Conservation (phyloP, 306 rosid genomes). For the Bauhinia variegata region DNA sequence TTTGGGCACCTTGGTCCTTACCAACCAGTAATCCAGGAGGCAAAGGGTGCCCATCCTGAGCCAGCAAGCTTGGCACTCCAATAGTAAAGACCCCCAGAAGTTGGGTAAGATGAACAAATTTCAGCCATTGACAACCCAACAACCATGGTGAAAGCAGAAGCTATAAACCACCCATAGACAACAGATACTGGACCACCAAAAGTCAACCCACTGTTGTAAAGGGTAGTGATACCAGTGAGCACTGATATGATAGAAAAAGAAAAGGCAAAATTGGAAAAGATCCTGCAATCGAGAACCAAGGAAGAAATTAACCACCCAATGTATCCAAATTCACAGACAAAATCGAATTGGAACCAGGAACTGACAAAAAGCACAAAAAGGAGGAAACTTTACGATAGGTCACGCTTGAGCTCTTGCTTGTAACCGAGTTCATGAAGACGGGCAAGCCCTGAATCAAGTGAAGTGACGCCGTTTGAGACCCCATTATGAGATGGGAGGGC, state of each 20-base stretch:
- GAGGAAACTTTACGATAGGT: constrained; percentile 66
- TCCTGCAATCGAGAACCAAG: constrained; percentile 54
- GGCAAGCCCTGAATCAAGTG: constrained; percentile 76
- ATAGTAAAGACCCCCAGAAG: constrained; percentile 95
- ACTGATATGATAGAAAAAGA: constrained; percentile 94
- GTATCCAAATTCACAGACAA: constrained; percentile 11
- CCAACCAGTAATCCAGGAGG: constrained; percentile 99
- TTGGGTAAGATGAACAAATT: constrained; percentile 92
- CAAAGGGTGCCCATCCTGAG: constrained; percentile 89
- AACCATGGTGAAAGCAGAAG: constrained; percentile 73
- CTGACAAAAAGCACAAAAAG: not conserved
- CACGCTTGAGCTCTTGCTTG: constrained; percentile 99
- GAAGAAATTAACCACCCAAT: not conserved
- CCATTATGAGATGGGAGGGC: constrained; percentile 33
- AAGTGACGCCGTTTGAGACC: constrained; percentile 33
- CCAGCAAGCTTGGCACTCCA: constrained; percentile 99
- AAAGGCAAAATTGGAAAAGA: constrained; percentile 84
- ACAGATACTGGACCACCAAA: constrained; percentile 85
- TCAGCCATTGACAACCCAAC: constrained; percentile 96
- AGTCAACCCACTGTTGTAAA: constrained; percentile 79
- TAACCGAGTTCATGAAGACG: constrained; percentile 93
- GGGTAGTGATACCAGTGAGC: constrained; percentile 86
- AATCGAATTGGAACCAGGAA: constrained; percentile 1
- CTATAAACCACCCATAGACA: constrained; percentile 86
- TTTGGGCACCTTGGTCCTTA: constrained; percentile 26